Conservation (phyloP, 208 protist species). For the Trichomonas gallinae region DNA sequence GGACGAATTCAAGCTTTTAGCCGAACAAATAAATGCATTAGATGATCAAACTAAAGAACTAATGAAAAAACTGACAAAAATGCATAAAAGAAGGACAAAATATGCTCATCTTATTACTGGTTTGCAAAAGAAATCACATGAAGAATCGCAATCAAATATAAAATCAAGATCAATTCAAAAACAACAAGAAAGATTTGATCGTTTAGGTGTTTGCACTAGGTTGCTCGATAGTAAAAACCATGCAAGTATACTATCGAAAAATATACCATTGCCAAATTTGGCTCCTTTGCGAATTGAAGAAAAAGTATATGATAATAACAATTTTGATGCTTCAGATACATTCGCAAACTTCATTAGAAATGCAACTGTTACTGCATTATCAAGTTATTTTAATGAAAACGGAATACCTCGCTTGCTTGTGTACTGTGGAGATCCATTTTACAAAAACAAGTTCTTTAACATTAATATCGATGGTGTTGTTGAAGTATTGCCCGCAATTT, state of each 20-base stretch:
- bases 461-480: not conserved
- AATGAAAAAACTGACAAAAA: not conserved
- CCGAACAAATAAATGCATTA: not conserved
- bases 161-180: not conserved
- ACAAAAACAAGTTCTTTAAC: not conserved
- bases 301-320: not conserved
- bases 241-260: too few species aligned
- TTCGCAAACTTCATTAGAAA: not conserved
- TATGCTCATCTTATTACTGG: not conserved
- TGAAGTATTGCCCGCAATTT: not conserved
- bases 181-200: not conserved
- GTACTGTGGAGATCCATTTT: not conserved
- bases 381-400: constrained; percentile 8
- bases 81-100: not conserved
- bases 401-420: not conserved
- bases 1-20: not conserved
- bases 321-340: not conserved
- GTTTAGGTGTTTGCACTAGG: not conserved
- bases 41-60: not conserved
- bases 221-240: not conserved
- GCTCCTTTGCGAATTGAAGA: not conserved
- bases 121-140: not conserved
- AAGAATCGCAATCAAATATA: not conserved
- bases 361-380: not conserved
- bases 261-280: not conserved